Evolutionary conservation across 345 rosid species (phyloP), one percentile per base, ranked within the genome.

Genomic region (Salix brachista): DNA sequence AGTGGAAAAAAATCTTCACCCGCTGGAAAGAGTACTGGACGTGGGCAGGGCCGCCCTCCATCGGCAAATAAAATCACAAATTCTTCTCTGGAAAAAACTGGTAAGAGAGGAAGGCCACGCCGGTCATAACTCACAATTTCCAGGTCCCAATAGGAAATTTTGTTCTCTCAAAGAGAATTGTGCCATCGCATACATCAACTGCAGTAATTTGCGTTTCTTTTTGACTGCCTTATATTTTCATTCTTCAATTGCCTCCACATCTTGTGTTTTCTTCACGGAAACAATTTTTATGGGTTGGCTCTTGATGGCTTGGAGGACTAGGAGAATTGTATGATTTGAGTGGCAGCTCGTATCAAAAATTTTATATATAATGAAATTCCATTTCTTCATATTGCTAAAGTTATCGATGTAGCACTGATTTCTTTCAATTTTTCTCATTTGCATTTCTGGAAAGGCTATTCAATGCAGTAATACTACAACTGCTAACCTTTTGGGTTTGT

Each of bases 91-190:
- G 89, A 25, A 5, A 90, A 86, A 82, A 41, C 85, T 4, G 91
- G 94, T 19, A 91, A 79, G 84, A 86, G 94, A 83, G 97, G 98
- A 74, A 86, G 97, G 77, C 94, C 95, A 12, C 89, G 94, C 3
- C 91, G 88, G 89, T 74, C 89, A 4, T 92, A 64, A 80, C 70
- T 58, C 26, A 11, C 25, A 3, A 54, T 3, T 23, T 65, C 14
- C 19, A 34, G 2, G 9, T 3, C 17, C 65, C 71, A 30, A 30
- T 28, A 30, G 28, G 70, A 79, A 85, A 67, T 80, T 83, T 78
- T 80, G 79, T 65, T 77, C 54, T 79, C 81, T 74, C 54, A 0
- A 21, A 34, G 85, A 75, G 76, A 66, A 77, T 60, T 79, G 80
- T 76, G 77, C 41, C 34, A 65, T 67, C 54, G 28, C 72, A 26